Evolutionary conservation across 2,329 filamentous ascomycete species (phyloP).

Genomic region (Pseudogymnoascus sp.): DNA sequence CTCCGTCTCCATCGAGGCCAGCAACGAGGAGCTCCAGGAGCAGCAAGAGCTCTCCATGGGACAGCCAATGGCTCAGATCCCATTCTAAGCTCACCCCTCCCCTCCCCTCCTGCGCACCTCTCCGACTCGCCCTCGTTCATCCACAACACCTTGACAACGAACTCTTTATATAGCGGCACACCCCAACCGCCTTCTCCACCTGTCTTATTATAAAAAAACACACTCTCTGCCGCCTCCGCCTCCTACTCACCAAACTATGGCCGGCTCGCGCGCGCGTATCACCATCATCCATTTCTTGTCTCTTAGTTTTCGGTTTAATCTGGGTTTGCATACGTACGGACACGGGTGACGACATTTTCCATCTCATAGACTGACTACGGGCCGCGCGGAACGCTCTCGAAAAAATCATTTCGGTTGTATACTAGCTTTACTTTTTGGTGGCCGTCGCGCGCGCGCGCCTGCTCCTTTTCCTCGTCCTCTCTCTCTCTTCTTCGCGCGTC

Average conservation of each 20-base stretch:
- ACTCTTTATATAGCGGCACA: background rate
- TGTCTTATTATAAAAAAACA: constrained; percentile 10
- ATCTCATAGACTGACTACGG: constrained; percentile 5
- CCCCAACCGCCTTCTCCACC: background rate
- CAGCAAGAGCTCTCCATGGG: constrained; percentile 58
- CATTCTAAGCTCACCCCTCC: constrained; percentile 46
- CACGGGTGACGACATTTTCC: constrained; percentile 1
- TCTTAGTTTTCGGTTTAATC: constrained; percentile 1
- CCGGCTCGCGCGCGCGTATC: background rate
- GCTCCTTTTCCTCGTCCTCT: background rate
- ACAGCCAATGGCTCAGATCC: constrained; percentile 44
- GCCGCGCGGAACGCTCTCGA: background rate
- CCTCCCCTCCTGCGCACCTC: background rate
- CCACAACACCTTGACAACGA: constrained; percentile 7
- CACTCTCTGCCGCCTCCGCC: background rate
- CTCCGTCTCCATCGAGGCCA: constrained; percentile 83
- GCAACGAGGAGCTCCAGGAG: constrained; percentile 77
- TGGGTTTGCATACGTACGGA: background rate
- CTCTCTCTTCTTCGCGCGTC: background rate
- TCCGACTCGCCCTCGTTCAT: background rate
- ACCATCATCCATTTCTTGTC: constrained; percentile 8
- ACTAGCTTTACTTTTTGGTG: constrained; percentile 3
- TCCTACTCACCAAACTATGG: background rate
- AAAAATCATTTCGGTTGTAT: background rate
- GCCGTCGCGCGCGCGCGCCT: background rate